These are phyloP conservation scores for Jacaranda mimosifolia DNA, from an alignment of 257 asterid species.

Conservation along the genomic window DNA sequence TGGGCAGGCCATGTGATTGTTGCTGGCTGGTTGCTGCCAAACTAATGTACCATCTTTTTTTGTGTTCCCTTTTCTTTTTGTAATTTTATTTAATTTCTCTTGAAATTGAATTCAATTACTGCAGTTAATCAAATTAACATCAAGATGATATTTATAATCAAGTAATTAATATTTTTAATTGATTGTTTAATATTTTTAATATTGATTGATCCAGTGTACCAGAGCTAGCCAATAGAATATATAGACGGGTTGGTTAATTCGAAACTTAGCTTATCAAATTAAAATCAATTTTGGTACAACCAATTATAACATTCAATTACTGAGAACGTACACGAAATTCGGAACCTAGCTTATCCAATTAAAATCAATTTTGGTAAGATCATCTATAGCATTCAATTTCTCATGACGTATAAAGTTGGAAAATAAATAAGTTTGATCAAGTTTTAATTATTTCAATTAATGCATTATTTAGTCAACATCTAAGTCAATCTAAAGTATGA, in stretches of 20 bases:
- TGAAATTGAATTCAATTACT: neutral
- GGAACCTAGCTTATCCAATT: neutral
- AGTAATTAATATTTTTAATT: neutral
- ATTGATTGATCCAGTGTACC: no score
- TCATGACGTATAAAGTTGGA: neutral
- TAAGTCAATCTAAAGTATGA: neutral
- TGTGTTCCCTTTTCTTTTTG: neutral
- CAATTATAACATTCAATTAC: neutral
- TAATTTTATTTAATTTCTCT: neutral
- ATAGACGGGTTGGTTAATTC: no score
- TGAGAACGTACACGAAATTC: no score
- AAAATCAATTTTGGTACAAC: neutral
- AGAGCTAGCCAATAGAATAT: no score
- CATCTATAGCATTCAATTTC: neutral
- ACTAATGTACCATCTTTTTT: neutral
- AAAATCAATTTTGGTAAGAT: neutral
- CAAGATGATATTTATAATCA: no score
- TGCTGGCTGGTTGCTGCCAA: neutral
- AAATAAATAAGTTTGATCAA: neutral
- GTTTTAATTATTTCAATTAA: neutral
- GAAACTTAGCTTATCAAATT: neutral
- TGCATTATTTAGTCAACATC: neutral
- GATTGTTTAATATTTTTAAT: neutral
- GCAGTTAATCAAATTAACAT: neutral
- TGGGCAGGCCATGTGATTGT: constrained; percentile 48